Base-by-base conservation (phyloP, 176 grass and related monocot genomes). In the Aegilops tauschii region DNA sequence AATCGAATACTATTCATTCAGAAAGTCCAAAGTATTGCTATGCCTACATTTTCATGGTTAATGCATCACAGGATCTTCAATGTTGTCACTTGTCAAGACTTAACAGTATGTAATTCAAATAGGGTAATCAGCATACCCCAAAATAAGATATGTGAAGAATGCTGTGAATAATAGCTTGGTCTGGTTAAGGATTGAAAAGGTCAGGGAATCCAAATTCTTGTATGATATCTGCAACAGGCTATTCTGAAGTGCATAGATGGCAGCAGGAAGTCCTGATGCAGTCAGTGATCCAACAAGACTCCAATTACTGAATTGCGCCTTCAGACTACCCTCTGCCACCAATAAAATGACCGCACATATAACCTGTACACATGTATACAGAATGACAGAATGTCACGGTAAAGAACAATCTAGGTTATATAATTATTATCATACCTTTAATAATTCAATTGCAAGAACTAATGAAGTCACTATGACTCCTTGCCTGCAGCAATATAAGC, bases 121-220 rank as follows among this genome's bases (percentile, higher is more conserved):
- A 74, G 29, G 54, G 66, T 67, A 30, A 31, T 62, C 64, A 83
- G 32, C 30, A 78, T 94, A 98, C 96, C 97, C 92, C 61, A 98
- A 89, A 91, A 96, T 98, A 84, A 98, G 84, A 66, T 84, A 98
- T 47, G 94, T 94, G 90, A 98, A 98, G 39, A 98, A 90, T 29
- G 97, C 94, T 5, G 97, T 96, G 88, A 95, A 98, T 79, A 98
- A 88, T 54, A 98, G 78, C 74, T 98, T 98, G 82, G 97, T 98
- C 92, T 98, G 97, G 65, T 96, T 98, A 78, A 98, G 97, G 79
- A 98, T 96, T 62, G 97, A 98, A 84, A 98, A 98, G 75, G 93
- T 96, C 61, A 98, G 89, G 29, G 97, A 98, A 89, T 98, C 97
- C 68, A 98, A 89, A 86, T 98, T 96, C 84, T 96, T 98, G 90